Base-by-base conservation (phyloP, 2,329 filamentous ascomycete species). In the Annulohypoxylon truncatum region DNA sequence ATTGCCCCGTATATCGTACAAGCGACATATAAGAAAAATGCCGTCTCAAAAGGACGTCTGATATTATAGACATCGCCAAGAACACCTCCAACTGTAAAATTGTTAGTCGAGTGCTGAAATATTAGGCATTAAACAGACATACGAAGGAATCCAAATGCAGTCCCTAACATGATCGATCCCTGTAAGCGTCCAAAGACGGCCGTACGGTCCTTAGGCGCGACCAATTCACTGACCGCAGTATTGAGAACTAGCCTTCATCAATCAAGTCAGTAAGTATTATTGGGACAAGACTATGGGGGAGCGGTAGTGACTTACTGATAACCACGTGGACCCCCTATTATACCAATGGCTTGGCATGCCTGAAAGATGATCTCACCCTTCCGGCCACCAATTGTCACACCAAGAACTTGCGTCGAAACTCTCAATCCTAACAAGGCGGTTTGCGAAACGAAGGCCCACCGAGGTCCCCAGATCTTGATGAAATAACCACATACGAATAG, bases 361-460 rank as follows among this genome's bases (percentile, higher is more conserved):
- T 93, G 90, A 28, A 92, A 86, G 26, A 92, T 89, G 12, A 87
- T 78, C 71, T 92, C 91, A n/a, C 90, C 90, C 0, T 79, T 68
- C 1, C 79, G 79, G n/a, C 86, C 86, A 1, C 90, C 90, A 0
- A 86, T 80, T 26, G 86, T 77, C 9, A 92, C 89, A 3, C 88
- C 90, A 24, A 91, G 67, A 59, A 90, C 88, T 74, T 93, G 90
- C 0, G 88, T 81, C 0, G 83, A 79, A 1, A 92, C 84, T 2
- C 90, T 83, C 6, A 91, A 78, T 2, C 89, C 89, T 0, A 90
- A 87, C 67, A 90, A 85, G 62, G 88, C 84, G 0, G 89, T 87
- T 75, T 91, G 89, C 10, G 87, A 82, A 47, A 89, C 73, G 2
- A 93, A 82, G 0, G 90, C 87, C 2, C 82, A 77, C 29, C 90